A percentile compares a stretch with the other conserved stretches of the same genome.
phyloP scores from a whole-genome alignment of 2,329 filamentous ascomycete genomes.

The Corynespora cassiicola region DNA sequence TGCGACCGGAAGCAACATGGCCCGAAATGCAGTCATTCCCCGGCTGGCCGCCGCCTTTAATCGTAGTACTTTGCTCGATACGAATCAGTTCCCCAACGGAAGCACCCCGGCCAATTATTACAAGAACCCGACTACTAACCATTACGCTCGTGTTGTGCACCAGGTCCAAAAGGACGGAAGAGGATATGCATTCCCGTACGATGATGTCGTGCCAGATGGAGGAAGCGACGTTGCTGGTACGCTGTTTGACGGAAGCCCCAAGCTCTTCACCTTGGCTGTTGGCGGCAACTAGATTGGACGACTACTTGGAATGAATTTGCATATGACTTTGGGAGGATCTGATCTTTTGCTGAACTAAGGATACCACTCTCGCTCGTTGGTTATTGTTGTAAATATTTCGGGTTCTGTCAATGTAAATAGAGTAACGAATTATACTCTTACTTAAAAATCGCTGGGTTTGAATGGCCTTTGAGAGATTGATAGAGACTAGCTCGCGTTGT shows the following conservation, averaged over 20 bases:
- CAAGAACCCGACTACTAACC: conserved; percentile 52
- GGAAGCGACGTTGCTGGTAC: conserved; percentile 62
- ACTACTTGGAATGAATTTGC: too few relatives aligned
- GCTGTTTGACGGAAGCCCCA: conserved; percentile 55
- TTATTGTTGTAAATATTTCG: too few relatives aligned
- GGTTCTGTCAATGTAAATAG: too few relatives aligned
- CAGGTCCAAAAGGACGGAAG: conserved; percentile 63
- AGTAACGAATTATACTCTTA: too few relatives aligned
- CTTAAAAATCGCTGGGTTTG: too few relatives aligned
- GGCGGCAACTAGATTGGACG: conserved; percentile 49
- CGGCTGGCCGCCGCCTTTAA: conserved; percentile 80
- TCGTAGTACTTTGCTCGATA: conserved; percentile 69
- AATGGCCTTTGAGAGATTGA: too few relatives aligned
- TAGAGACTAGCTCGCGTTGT: too few relatives aligned
- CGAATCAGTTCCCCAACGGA: conserved; percentile 47
- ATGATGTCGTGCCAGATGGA: conserved; percentile 68
- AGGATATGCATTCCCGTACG: conserved; percentile 73
- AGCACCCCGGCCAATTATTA: conserved; percentile 41
- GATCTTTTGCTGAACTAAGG: too few relatives aligned
- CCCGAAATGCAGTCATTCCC: conserved; percentile 68
- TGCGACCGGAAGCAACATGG: conserved; percentile 48
- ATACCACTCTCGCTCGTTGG: too few relatives aligned
- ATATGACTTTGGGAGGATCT: too few relatives aligned
- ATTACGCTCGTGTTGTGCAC: conserved; percentile 69
- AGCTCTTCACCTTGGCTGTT: conserved; percentile 55